Evolutionary conservation across 2,329 filamentous ascomycete genomes (phyloP).

Genomic region (Helicocarpus griseus): DNA sequence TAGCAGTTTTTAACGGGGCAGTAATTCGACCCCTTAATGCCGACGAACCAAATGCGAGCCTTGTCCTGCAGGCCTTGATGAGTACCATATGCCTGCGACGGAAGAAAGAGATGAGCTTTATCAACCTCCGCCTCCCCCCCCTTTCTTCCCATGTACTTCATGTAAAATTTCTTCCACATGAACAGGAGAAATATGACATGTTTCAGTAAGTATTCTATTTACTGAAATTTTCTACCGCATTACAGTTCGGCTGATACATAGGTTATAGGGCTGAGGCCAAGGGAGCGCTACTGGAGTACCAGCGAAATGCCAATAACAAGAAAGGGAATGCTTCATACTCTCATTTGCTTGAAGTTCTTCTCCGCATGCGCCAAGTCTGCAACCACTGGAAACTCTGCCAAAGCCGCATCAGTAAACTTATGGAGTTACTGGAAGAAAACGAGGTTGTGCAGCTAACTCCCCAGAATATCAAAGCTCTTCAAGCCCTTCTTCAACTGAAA

Average conservation of each 20-base stretch:
- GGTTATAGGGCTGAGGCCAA: slow-evolving; percentile 59
- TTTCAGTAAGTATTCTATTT: slow-evolving; percentile 45
- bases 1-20: slow-evolving; percentile 63
- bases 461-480: slow-evolving; percentile 62
- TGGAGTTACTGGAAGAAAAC: slow-evolving; percentile 58
- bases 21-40: slow-evolving; percentile 58
- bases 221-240: slow-evolving; percentile 4
- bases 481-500: slow-evolving; percentile 63
- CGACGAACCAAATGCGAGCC: slow-evolving; percentile 49
- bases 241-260: slow-evolving; percentile 8
- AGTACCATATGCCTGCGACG: slow-evolving; percentile 69
- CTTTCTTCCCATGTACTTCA: slow-evolving; percentile 70
- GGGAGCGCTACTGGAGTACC: slow-evolving; percentile 56
- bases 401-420: slow-evolving; percentile 61
- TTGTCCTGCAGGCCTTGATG: slow-evolving; percentile 67
- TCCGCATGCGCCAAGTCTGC: slow-evolving; percentile 76
- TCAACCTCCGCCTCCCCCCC: slow-evolving; percentile 68
- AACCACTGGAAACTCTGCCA: slow-evolving; percentile 81
- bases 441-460: slow-evolving; percentile 59
- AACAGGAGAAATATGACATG: slow-evolving; percentile 67
- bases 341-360: slow-evolving; percentile 67
- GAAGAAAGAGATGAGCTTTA: slow-evolving; percentile 79
- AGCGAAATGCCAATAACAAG: slow-evolving; percentile 31
- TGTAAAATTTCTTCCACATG: slow-evolving; percentile 62
- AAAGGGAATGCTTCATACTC: slow-evolving; percentile 52